Base-by-base conservation (phyloP, 768 basidiomycete species). In the Clitopilus passeckerianus region DNA sequence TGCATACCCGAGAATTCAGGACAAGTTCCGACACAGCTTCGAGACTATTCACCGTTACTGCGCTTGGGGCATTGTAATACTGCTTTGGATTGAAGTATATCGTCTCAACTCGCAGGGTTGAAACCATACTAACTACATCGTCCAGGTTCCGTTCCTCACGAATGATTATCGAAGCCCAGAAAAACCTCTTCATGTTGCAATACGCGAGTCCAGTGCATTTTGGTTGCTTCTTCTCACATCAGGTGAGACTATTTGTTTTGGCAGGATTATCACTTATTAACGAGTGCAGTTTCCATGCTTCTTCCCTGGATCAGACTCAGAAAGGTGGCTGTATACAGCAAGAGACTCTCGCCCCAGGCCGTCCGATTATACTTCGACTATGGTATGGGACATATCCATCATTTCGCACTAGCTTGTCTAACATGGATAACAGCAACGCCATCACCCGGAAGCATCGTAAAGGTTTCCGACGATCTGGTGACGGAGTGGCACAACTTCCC, bases 401-500 rank as follows among this genome's bases (percentile, higher is more conserved):
- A 34, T 44, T n/a, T 57, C 46, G 10, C 34, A 23, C 5, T 9
- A 20, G 18, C 46, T 50, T 12, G 46, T 50, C 46, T 23, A 5
- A 50, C 20, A 16, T 5, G 12, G 18, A 9, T 50, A 3, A 20
- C 24, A 81, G 79, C 71, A 23, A 79, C 77, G 1, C 78, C 80
- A 3, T 73, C 73, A 57, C 68, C 81, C 34, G 80, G 80, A 56
- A 79, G 75, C 59, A 80, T 79, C 63, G 75, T 76, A 33, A 75
- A 78, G 46, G 68, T 80, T 55, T 76, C 79, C 1, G 75, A 80
- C 35, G 70, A 71, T 54, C 84, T 83, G n/a, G 72, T 84, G 34
- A 68, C 77, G 46, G 83, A 86, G 67, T 85, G 83, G 83, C 84
- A 85, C 60, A 78, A 78, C 9, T 85, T 85, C 65, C 83, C 82